A percentile compares a stretch with the other conserved stretches of the same genome.
Evolutionary conservation across 352 stramenopile genomes (phyloP).

Genomic region (Pythium phragmitis): DNA sequence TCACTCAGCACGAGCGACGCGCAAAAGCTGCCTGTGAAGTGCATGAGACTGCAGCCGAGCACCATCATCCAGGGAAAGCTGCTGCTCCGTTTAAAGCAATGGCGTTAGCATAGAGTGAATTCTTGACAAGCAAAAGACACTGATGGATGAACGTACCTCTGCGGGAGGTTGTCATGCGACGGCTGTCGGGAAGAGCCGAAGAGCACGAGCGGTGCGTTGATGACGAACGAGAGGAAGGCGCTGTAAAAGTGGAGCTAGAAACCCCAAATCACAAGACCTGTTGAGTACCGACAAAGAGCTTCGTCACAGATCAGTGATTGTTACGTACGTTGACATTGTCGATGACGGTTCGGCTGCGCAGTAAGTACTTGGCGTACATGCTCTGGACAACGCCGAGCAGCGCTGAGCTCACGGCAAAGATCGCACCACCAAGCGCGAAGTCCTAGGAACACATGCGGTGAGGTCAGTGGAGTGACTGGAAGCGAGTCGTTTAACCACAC

Average conservation of each 20-base stretch:
- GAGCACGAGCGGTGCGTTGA: slow-evolving; percentile 78
- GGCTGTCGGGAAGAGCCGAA: slow-evolving; percentile 48
- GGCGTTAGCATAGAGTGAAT: background rate
- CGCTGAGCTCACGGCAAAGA: slow-evolving; percentile 74
- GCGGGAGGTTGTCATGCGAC: slow-evolving; percentile 47
- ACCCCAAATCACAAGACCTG: background rate
- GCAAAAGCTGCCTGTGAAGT: slow-evolving; percentile 81
- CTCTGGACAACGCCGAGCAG: slow-evolving; percentile 80
- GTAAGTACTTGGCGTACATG: slow-evolving; percentile 87
- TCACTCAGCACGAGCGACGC: slow-evolving; percentile 81
- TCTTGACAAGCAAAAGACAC: no score
- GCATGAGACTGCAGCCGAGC: slow-evolving; percentile 79
- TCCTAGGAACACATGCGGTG: slow-evolving; percentile 33
- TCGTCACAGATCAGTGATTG: background rate
- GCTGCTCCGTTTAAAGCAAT: slow-evolving; percentile 11
- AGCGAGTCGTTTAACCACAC: background rate
- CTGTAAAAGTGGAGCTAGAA: slow-evolving; percentile 86
- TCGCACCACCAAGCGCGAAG: slow-evolving; percentile 57
- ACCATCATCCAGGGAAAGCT: slow-evolving; percentile 77
- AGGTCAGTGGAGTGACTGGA: background rate
- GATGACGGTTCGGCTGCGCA: slow-evolving; percentile 69
- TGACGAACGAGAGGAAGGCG: slow-evolving; percentile 77
- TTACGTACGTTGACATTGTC: slow-evolving; percentile 82
- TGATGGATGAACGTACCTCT: slow-evolving; percentile 24
- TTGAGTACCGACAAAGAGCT: background rate